A percentile compares a stretch with the other conserved stretches of the same genome.
Evolutionary conservation across 2,329 filamentous ascomycete species (phyloP).

Genomic region (Iodosphaeria phyllophila): DNA sequence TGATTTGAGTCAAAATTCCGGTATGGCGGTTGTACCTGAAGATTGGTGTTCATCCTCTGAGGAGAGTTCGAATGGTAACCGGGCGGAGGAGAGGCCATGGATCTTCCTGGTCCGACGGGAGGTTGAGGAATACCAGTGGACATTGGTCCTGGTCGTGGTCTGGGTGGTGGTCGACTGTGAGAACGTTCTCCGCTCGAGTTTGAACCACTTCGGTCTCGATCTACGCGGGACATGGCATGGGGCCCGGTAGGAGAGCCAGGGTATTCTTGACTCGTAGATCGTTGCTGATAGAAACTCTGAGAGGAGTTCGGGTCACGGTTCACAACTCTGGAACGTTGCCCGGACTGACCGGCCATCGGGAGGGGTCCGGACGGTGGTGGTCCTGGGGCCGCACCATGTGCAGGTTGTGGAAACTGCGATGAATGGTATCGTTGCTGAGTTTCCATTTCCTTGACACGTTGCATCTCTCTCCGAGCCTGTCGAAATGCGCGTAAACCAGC

Average conservation of each 20-base stretch:
- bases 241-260: background rate
- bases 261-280: slow-evolving; percentile 22
- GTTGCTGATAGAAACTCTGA: slow-evolving; percentile 10
- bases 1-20: slow-evolving; percentile 19
- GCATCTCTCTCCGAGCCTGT: slow-evolving; percentile 36
- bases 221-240: slow-evolving; percentile 11
- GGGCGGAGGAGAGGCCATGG: slow-evolving; percentile 14
- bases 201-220: slow-evolving; percentile 35
- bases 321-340: too few species aligned
- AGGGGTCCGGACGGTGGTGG: too few species aligned
- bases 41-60: slow-evolving; percentile 12
- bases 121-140: too few species aligned
- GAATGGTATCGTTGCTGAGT: slow-evolving; percentile 21
- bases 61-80: slow-evolving; percentile 16
- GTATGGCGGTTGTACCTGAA: slow-evolving; percentile 14
- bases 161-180: slow-evolving; percentile 18
- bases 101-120: slow-evolving; percentile 20
- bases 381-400: slow-evolving; percentile 6
- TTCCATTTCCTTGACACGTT: slow-evolving; percentile 35
- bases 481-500: slow-evolving; percentile 36
- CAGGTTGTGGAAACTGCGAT: slow-evolving; percentile 7
- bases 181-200: slow-evolving; percentile 28
- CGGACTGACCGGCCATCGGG: too few species aligned
- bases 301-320: too few species aligned
- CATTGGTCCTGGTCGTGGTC: slow-evolving; percentile 1